Evolutionary conservation across 345 rosid species (phyloP).

Genomic region (Jatropha curcas): DNA sequence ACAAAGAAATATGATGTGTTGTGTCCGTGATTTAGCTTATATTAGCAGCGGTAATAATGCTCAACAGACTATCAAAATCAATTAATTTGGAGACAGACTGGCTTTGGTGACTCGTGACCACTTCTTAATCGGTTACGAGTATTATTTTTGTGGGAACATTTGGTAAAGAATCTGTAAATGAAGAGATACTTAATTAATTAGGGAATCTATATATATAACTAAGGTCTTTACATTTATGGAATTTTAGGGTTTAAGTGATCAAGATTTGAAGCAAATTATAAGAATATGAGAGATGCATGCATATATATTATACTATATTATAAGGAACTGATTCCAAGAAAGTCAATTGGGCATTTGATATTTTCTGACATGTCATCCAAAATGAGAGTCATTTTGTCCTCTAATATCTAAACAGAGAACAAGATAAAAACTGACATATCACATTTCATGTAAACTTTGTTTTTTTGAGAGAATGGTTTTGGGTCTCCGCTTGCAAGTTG

Average conservation of each 20-base stretch:
- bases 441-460: background rate
- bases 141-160: background rate
- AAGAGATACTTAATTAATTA: too few relatives aligned
- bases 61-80: slow-evolving; percentile 25
- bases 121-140: slow-evolving; percentile 1
- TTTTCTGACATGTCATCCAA: background rate
- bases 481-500: too few relatives aligned
- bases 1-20: background rate
- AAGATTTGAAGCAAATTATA: background rate
- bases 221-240: background rate
- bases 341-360: slow-evolving; percentile 1
- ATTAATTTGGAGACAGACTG: slow-evolving; percentile 18
- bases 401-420: background rate
- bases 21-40: slow-evolving; percentile 3
- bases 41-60: too few relatives aligned
- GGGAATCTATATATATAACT: too few relatives aligned
- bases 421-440: background rate
- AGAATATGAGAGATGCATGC: background rate
- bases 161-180: background rate
- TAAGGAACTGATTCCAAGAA: background rate
- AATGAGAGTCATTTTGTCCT: background rate
- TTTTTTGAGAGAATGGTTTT: background rate
- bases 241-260: background rate
- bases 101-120: slow-evolving; percentile 14
- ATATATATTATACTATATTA: background rate